Base-by-base conservation (phyloP, 2,329 filamentous ascomycete species). In the Apiospora malaysiana region DNA sequence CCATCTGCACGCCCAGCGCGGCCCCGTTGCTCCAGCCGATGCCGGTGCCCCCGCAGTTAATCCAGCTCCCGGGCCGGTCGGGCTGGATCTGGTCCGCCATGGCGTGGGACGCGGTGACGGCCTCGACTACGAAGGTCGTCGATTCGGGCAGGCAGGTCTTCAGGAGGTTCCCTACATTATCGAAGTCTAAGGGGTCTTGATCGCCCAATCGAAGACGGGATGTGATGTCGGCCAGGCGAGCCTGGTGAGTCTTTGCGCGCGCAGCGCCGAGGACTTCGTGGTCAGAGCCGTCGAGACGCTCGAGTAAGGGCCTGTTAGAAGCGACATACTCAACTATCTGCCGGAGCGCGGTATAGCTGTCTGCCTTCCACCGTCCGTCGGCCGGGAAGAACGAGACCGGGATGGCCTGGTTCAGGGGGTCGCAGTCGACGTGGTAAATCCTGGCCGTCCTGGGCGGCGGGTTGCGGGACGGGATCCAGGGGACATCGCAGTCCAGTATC, bases 21-120 rank as follows among this genome's bases (percentile, higher is more conserved):
- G 84, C 93, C 18, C 93, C 93, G 18, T 93, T 93, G 14, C 90
- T 93, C 93, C 93, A 95, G 1, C 93, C 93, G 0, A 95, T 88
- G 2, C 93, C 93, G 18, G 92, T 93, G 0, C 92, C 93, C 1
- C 93, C 93, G 78, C 93, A 95, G 79, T 94, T 95, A 76, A 95
- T 89, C 91, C 91, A 94, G 0, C 89, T 90, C 0, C 92, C 92
- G 0, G 93, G 93, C 0, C 89, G 77, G 0, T 86, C 90, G 2
- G 90, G 87, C 75, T 90, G 90, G 9, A 96, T 82, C 74, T 94
- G 92, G 74, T 96, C 92, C 37, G 89, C 86, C 0, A 94, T 90
- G 40, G 90, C 87, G 0, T 80, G 80, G 0, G 91, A 90, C 71
- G 93, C 90, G 0, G 93, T 96, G 0, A 96, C 93, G 0, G 93